Evolutionary conservation across 257 asterid species (phyloP).

Genomic region (Lycium barbarum): DNA sequence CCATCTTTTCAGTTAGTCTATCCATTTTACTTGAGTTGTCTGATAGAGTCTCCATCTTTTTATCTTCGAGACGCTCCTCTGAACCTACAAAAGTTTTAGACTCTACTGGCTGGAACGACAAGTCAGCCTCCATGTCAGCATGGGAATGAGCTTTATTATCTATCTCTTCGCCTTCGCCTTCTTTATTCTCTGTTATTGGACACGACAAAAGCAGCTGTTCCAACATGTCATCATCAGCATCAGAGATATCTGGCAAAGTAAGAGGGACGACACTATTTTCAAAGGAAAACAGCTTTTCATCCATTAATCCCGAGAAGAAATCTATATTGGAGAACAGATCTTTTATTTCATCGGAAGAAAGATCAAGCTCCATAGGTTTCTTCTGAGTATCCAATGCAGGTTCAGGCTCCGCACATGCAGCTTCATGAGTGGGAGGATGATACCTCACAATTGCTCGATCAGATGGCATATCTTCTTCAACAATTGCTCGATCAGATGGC

Average conservation of each 20-base stretch:
- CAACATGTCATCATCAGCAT: slow-evolving; percentile 53
- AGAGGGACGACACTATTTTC: slow-evolving; percentile 53
- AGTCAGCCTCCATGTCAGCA: slow-evolving; percentile 33
- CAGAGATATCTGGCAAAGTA: slow-evolving; percentile 58
- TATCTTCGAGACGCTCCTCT: slow-evolving; percentile 37
- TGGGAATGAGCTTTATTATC: slow-evolving; percentile 37
- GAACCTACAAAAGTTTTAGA: slow-evolving; percentile 18
- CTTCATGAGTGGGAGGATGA: slow-evolving; percentile 59
- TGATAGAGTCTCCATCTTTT: slow-evolving; percentile 16
- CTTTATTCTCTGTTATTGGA: slow-evolving; percentile 46
- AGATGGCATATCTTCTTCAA: slow-evolving; percentile 49
- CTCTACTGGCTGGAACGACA: slow-evolving; percentile 32
- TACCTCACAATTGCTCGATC: slow-evolving; percentile 70
- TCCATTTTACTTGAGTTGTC: slow-evolving; percentile 47
- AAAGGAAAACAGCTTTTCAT: slow-evolving; percentile 50
- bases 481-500: slow-evolving; percentile 61
- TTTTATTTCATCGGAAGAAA: slow-evolving; percentile 68
- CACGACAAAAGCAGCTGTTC: slow-evolving; percentile 71
- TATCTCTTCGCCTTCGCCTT: slow-evolving; percentile 28
- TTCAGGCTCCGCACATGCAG: neutral
- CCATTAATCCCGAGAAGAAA: slow-evolving; percentile 51
- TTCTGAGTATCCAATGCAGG: slow-evolving; percentile 50
- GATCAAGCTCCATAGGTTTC: slow-evolving; percentile 65
- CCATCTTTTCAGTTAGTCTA: slow-evolving; percentile 51
- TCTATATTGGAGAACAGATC: slow-evolving; percentile 69